A percentile compares a stretch with the other conserved stretches of the same genome.
Evolutionary conservation across 495 filamentous ascomycete species (phyloP).

Genomic region (Saxophila tyrrhenica): DNA sequence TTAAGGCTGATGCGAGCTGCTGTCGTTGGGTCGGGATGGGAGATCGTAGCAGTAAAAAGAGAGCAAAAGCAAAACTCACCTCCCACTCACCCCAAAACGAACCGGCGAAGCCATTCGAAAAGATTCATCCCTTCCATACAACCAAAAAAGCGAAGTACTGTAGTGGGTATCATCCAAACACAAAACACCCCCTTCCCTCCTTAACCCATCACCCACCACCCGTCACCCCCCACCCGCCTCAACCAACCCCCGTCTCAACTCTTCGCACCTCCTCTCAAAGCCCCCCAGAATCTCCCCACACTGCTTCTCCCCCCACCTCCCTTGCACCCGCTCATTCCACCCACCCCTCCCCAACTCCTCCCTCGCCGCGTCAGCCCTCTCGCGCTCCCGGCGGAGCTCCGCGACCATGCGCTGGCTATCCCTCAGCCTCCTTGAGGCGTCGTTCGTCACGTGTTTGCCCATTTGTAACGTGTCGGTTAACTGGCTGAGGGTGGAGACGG

Average conservation of each 20-base stretch:
- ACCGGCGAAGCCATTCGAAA: too few relatives aligned
- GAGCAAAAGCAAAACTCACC: too few relatives aligned
- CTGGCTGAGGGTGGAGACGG: conserved; percentile 67
- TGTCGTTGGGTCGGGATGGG: too few relatives aligned
- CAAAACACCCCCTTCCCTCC: neutral
- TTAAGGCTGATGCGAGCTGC: too few relatives aligned
- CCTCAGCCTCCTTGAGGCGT: conserved; percentile 62
- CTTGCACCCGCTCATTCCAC: conserved; percentile 63
- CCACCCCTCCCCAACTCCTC: conserved; percentile 61
- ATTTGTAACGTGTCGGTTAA: conserved; percentile 91
- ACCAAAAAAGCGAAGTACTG: neutral
- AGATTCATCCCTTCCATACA: too few relatives aligned
- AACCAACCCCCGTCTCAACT: conserved; percentile 46
- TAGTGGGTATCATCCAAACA: neutral
- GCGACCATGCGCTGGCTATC: conserved; percentile 68
- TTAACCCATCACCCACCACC: neutral
- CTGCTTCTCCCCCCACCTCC: conserved; percentile 64
- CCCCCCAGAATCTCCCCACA: conserved; percentile 81
- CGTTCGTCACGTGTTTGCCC: conserved; percentile 73
- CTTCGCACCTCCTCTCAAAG: conserved; percentile 75
- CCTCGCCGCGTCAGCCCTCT: conserved; percentile 66
- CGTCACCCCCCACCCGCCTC: conserved; percentile 11
- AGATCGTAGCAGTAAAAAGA: too few relatives aligned
- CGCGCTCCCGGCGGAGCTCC: conserved; percentile 72
- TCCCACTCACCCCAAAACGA: too few relatives aligned